Evolutionary conservation across 2,329 filamentous ascomycete species (phyloP).

Genomic region (Ophiostoma montium): DNA sequence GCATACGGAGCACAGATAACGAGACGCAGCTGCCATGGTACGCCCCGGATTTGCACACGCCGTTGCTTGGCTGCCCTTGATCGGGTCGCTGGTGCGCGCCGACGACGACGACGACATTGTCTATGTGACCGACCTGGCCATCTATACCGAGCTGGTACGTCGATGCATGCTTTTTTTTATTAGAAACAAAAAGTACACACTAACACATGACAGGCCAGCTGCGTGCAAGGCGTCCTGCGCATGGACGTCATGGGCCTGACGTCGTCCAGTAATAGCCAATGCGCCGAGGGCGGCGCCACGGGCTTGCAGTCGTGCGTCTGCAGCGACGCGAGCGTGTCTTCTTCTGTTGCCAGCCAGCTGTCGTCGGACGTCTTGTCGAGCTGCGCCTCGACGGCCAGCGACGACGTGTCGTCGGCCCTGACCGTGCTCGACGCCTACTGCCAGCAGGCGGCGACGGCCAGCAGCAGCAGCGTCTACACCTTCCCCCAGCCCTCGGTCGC

Average conservation of each 20-base stretch:
- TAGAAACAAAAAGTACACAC: too few species aligned
- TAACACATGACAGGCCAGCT: constrained; percentile 29
- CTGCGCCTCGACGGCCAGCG: constrained; percentile 32
- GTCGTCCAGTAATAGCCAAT: constrained; percentile 25
- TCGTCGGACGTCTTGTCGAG: constrained; percentile 26
- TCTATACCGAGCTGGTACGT: constrained; percentile 27
- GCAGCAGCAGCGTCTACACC: constrained; percentile 15
- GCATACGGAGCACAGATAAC: too few species aligned
- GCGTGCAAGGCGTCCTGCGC: constrained; percentile 31
- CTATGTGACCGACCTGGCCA: constrained; percentile 30
- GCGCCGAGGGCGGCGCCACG: constrained; percentile 28
- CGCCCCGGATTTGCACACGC: not conserved
- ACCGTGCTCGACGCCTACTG: constrained; percentile 35
- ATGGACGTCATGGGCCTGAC: constrained; percentile 31
- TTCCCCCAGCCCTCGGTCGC: constrained; percentile 30
- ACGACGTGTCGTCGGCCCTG: constrained; percentile 33
- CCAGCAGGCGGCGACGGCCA: constrained; percentile 26
- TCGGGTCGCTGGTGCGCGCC: not conserved
- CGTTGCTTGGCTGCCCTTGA: constrained; percentile 8
- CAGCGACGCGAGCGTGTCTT: constrained; percentile 29
- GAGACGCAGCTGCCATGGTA: not conserved
- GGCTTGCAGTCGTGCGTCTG: constrained; percentile 39
- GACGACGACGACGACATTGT: constrained; percentile 16
- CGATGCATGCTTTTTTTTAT: too few species aligned
- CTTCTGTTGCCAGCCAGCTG: constrained; percentile 24